Percentiles rank a stretch among this genome's conserved stretches.
Evolutionary conservation across 768 basidiomycete genomes (phyloP).

Genomic region (Amyloporia xantha): DNA sequence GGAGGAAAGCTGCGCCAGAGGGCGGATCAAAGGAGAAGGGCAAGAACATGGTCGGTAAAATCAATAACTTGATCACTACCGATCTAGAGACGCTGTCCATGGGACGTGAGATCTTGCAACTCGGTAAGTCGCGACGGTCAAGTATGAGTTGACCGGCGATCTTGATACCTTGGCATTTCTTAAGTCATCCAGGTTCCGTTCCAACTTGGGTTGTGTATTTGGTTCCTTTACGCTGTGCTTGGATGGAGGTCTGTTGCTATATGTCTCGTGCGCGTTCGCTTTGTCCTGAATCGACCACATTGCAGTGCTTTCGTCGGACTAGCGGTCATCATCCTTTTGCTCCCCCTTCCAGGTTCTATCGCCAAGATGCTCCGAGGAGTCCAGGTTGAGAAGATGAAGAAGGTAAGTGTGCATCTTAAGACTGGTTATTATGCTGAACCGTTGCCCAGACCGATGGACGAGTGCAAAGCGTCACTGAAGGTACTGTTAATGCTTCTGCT

Average conservation of each 20-base stretch:
- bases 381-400: slow-evolving; percentile 37
- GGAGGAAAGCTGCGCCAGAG: slow-evolving; percentile 4
- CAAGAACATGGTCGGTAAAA: slow-evolving; percentile 61
- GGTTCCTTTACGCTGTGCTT: slow-evolving; percentile 39
- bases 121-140: slow-evolving; percentile 16
- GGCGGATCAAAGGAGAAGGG: slow-evolving; percentile 9
- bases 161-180: neutral
- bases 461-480: slow-evolving; percentile 38
- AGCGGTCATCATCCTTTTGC: slow-evolving; percentile 32
- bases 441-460: slow-evolving; percentile 38
- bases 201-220: slow-evolving; percentile 32
- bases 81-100: slow-evolving; percentile 33
- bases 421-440: slow-evolving; percentile 14
- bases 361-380: slow-evolving; percentile 28
- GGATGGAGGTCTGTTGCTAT: slow-evolving; percentile 36
- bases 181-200: slow-evolving; percentile 31
- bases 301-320: slow-evolving; percentile 35
- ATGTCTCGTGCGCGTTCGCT: too few relatives aligned
- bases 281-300: neutral
- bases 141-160: too few relatives aligned
- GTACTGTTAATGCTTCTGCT: slow-evolving; percentile 11
- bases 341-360: slow-evolving; percentile 39
- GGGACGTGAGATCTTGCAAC: slow-evolving; percentile 21
- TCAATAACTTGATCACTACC: slow-evolving; percentile 71
- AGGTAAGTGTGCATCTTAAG: slow-evolving; percentile 17